These are phyloP conservation scores for Fraxinus excelsior DNA, from an alignment of 257 asterid genomes.

Conservation along the genomic window DNA sequence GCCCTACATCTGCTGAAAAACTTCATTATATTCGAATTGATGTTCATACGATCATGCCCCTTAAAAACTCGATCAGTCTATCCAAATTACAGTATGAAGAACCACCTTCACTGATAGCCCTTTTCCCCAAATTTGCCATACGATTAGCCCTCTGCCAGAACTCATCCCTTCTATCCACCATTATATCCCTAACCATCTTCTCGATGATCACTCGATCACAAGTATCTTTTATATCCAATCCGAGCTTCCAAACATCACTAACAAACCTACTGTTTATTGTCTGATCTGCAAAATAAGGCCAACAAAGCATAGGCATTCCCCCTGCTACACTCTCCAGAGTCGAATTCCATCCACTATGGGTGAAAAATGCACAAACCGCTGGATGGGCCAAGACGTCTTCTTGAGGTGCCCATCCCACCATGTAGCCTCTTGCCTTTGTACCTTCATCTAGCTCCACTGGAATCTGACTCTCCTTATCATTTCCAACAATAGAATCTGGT, in stretches of 20 bases:
- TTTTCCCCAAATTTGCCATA: constrained; percentile 41
- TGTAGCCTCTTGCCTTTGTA: constrained; percentile 38
- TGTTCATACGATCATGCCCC: not conserved
- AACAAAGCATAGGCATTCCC: constrained; percentile 58
- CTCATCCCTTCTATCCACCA: constrained; percentile 51
- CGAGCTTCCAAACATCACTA: constrained; percentile 51
- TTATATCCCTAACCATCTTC: constrained; percentile 51
- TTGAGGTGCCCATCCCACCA: constrained; percentile 60
- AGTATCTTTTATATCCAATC: constrained; percentile 61
- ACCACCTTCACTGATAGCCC: constrained; percentile 45
- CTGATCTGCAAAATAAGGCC: constrained; percentile 58
- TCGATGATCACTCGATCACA: constrained; percentile 47
- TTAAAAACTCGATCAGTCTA: constrained; percentile 21
- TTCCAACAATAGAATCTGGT: constrained; percentile 41
- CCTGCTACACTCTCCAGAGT: constrained; percentile 42
- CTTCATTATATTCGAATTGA: not conserved
- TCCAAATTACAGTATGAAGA: constrained; percentile 41
- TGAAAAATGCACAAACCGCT: constrained; percentile 41
- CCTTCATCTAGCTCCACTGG: constrained; percentile 35
- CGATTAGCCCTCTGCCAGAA: constrained; percentile 35
- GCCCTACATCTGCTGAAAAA: not conserved
- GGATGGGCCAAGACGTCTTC: constrained; percentile 51
- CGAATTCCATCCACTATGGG: constrained; percentile 65
- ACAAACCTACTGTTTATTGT: constrained; percentile 56
- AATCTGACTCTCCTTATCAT: constrained; percentile 15